phyloP scores from a whole-genome alignment of 352 stramenopile genomes.

The Phytophthora foliorum region DNA sequence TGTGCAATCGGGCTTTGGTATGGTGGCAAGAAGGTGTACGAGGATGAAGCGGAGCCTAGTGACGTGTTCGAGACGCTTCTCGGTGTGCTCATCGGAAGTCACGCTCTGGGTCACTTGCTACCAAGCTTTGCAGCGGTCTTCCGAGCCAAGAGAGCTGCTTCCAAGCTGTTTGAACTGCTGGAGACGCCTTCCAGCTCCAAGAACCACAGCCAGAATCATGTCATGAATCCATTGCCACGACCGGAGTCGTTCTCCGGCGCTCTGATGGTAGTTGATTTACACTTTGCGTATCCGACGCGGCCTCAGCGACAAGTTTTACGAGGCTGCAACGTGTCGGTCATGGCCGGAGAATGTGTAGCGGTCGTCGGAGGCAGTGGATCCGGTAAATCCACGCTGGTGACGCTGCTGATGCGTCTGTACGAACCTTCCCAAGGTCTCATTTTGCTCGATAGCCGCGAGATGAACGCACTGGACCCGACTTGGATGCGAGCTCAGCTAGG shows the following conservation, averaged over 20 bases:
- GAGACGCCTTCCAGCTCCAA: constrained; percentile 10
- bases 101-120: constrained; percentile 31
- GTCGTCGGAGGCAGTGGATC: constrained; percentile 48
- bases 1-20: constrained; percentile 42
- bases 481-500: constrained; percentile 54
- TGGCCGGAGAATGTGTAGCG: constrained; percentile 53
- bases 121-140: constrained; percentile 21
- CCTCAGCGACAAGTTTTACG: constrained; percentile 29
- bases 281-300: constrained; percentile 33
- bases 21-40: constrained; percentile 34
- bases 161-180: constrained; percentile 34
- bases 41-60: constrained; percentile 22
- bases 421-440: constrained; percentile 40
- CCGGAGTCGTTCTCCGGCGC: constrained; percentile 17
- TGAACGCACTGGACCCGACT: constrained; percentile 41
- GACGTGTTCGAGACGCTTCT: constrained; percentile 30
- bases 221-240: constrained; percentile 22
- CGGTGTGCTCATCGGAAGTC: constrained; percentile 32
- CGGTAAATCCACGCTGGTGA: constrained; percentile 43
- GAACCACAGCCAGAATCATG: background rate
- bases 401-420: constrained; percentile 46
- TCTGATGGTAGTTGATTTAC: constrained; percentile 28
- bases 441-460: constrained; percentile 49
- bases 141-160: constrained; percentile 9
- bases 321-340: constrained; percentile 41